Base-by-base conservation (phyloP, 495 filamentous ascomycete species). In the Poronia punctata region DNA sequence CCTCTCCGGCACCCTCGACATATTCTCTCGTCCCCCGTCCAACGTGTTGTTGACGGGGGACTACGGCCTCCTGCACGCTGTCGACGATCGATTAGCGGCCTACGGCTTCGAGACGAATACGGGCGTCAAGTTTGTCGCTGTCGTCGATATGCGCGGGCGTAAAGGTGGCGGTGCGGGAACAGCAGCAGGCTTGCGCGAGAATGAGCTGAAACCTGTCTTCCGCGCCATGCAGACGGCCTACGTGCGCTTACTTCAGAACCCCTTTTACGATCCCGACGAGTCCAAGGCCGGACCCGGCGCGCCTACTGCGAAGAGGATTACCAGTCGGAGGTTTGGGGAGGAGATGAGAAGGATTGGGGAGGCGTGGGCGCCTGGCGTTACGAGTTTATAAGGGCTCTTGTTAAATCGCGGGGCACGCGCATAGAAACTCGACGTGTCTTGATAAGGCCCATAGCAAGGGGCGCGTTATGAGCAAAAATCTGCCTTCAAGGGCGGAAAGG, bases 21-120 rank as follows among this genome's bases (percentile, higher is more conserved):
- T 97, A 39, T 94, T 98, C 68, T 9, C 18, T 40, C 15, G n/a
- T n/a, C n/a, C n/a, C n/a, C n/a, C n/a, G n/a, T 52, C 81, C 14
- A 80, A 51, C 72, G 52, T 60, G 19, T 57, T 66, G 1, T 56
- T 77, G 1, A 60, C 62, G 1, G 88, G 90, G 50, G 93, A 97
- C 54, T 85, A 88, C 41, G 93, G 93, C 5, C 74, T 97, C 0
- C 71, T 98, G 23, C 88, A 96, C 59, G 85, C 86, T 12, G 70
- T 98, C 28, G 93, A 97, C 64, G 93, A 98, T 61, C 77, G 86
- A 8, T 68, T 97, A 15, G 86, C 88, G 12, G 78, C 82, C 40
- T 98, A 96, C 68, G 92, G 92, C 45, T 97, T 86, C 79, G 71
- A 95, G 54, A 97, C 92, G n/a, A 96, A 94, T 59, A 97, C 93